Conservation (phyloP, 2,329 filamentous ascomycete genomes). For the Epichloe baconii region DNA sequence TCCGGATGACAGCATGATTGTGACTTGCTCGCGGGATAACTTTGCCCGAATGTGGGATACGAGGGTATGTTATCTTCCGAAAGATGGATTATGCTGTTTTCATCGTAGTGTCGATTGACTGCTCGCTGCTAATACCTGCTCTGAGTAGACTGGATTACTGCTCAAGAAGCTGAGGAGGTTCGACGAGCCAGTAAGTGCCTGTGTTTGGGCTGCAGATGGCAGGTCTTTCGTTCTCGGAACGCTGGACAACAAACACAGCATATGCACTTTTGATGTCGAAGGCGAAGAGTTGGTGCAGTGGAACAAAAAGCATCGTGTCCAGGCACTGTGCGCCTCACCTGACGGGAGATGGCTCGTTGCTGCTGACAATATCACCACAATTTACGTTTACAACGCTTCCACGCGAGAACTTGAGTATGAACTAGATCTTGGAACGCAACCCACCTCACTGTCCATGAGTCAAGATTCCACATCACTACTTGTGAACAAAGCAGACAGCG, state of each 20-base stretch:
- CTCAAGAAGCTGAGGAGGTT: slow-evolving; percentile 56
- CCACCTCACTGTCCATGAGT: slow-evolving; percentile 73
- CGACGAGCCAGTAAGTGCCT: slow-evolving; percentile 74
- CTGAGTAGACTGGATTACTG: slow-evolving; percentile 45
- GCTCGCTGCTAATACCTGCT: neutral
- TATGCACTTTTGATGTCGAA: slow-evolving; percentile 58
- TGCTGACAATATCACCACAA: slow-evolving; percentile 53
- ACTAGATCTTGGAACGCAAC: slow-evolving; percentile 48
- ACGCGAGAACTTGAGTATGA: slow-evolving; percentile 65
- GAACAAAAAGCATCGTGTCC: slow-evolving; percentile 59
- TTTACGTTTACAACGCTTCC: slow-evolving; percentile 73
- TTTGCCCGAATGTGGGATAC: slow-evolving; percentile 65
- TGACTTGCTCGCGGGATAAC: slow-evolving; percentile 69
- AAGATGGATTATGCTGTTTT: neutral
- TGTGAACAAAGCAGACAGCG: slow-evolving; percentile 66
- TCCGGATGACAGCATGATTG: slow-evolving; percentile 73
- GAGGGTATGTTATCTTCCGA: slow-evolving; percentile 33
- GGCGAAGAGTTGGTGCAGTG: slow-evolving; percentile 53
- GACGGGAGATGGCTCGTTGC: slow-evolving; percentile 72
- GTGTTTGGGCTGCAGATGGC: slow-evolving; percentile 76
- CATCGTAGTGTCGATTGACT: neutral
- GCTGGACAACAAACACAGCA: slow-evolving; percentile 50
- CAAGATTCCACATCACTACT: slow-evolving; percentile 69
- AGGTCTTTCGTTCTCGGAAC: slow-evolving; percentile 68
- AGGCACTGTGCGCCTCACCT: slow-evolving; percentile 72